phyloP scores from a whole-genome alignment of 495 filamentous ascomycete species.

The Neurospora tetrasperma region DNA sequence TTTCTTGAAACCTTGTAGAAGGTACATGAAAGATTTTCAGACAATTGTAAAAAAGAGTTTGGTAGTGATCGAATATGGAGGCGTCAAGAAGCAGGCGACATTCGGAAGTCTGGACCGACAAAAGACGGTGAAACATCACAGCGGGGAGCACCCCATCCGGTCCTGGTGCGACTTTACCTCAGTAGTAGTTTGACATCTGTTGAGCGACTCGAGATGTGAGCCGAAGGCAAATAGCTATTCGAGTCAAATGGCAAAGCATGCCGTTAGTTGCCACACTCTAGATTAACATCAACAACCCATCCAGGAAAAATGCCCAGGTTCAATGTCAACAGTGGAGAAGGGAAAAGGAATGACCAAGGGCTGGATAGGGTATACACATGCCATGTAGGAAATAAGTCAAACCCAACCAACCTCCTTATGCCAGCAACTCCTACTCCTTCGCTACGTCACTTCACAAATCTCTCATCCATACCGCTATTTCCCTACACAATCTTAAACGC shows the following conservation, averaged over 20 bases:
- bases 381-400: not conserved
- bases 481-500: conserved; percentile 23
- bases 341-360: not conserved
- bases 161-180: not conserved
- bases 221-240: not conserved
- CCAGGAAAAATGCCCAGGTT: not conserved
- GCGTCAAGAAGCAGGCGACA: not conserved
- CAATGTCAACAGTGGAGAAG: not conserved
- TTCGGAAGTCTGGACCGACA: not conserved
- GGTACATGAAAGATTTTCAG: not conserved
- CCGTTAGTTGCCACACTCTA: not conserved
- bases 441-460: not conserved
- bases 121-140: not conserved
- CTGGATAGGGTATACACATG: not conserved
- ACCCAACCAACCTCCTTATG: not conserved
- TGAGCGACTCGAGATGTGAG: not conserved
- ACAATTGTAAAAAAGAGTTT: not conserved
- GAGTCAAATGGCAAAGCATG: not conserved
- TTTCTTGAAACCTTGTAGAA: not conserved
- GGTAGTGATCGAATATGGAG: not conserved
- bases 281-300: not conserved
- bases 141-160: not conserved
- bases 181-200: not conserved
- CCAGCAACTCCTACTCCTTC: not conserved
- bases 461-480: not conserved